phyloP scores from a whole-genome alignment of 2,329 filamentous ascomycete genomes.

The Aspergillus amoenus region DNA sequence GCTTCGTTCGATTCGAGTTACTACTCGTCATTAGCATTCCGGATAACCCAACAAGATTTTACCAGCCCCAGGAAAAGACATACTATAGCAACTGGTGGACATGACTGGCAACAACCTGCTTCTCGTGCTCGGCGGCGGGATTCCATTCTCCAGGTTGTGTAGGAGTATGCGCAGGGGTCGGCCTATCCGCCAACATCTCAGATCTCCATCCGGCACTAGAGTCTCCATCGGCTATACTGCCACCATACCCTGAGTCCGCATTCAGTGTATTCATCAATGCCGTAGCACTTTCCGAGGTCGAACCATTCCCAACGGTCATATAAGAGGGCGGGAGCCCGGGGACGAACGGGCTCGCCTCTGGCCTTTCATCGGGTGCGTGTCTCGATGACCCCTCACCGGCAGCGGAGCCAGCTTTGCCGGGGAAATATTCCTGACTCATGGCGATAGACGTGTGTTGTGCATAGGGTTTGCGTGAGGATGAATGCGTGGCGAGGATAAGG shows the following conservation, averaged over 20 bases:
- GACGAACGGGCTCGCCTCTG: slow-evolving; percentile 22
- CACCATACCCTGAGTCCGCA: slow-evolving; percentile 87
- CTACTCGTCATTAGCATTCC: slow-evolving; percentile 31
- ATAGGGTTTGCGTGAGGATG: slow-evolving; percentile 9
- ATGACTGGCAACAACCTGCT: slow-evolving; percentile 71
- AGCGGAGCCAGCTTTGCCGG: slow-evolving; percentile 34
- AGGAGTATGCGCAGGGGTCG: slow-evolving; percentile 57
- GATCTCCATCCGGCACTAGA: slow-evolving; percentile 53
- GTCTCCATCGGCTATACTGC: slow-evolving; percentile 51
- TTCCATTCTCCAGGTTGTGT: slow-evolving; percentile 49
- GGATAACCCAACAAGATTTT: background rate
- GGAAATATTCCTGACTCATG: slow-evolving; percentile 47
- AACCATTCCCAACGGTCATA: slow-evolving; percentile 84
- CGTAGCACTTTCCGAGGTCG: slow-evolving; percentile 76
- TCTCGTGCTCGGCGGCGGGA: slow-evolving; percentile 60
- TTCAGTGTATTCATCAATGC: slow-evolving; percentile 80
- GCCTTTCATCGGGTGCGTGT: slow-evolving; percentile 25
- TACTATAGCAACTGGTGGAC: slow-evolving; percentile 88
- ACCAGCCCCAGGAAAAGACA: slow-evolving; percentile 13
- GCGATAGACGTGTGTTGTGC: slow-evolving; percentile 15
- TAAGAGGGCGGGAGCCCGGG: slow-evolving; percentile 59
- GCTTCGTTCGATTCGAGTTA: slow-evolving; percentile 82
- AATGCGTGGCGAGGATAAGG: background rate
- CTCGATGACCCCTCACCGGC: slow-evolving; percentile 39
- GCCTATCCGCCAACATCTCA: slow-evolving; percentile 57